These are phyloP conservation scores for Actinomortierella wolfii DNA, from an alignment of 371 early-diverging fungal species.

Conservation along the genomic window DNA sequence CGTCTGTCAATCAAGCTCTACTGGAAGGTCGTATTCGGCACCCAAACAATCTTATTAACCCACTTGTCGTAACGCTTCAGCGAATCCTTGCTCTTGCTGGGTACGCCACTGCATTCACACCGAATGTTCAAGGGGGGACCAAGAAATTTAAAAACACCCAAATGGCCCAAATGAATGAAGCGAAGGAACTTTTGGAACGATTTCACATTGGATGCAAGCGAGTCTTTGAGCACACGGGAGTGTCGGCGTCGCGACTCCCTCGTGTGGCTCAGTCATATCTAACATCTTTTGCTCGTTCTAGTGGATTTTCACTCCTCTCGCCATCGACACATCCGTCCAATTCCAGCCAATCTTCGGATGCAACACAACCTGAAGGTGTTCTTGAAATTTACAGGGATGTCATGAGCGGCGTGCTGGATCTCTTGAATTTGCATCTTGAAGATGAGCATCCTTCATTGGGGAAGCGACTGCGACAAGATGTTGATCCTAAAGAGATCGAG, in stretches of 20 bases:
- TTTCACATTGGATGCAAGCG: too few species aligned
- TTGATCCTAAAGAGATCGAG: too few species aligned
- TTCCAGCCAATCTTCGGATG: background rate
- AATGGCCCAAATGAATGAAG: too few species aligned
- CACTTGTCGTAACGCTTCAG: too few species aligned
- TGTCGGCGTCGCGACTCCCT: background rate
- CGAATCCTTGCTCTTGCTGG: conserved; percentile 6
- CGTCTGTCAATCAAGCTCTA: conserved; percentile 15
- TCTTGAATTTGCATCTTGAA: conserved; percentile 12
- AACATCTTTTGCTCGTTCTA: conserved; percentile 20
- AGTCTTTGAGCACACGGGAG: too few species aligned
- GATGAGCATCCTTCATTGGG: background rate
- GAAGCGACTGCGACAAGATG: too few species aligned
- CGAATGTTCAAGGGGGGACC: background rate
- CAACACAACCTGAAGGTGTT: conserved; percentile 6
- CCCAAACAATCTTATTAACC: too few species aligned
- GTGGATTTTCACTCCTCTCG: conserved; percentile 1
- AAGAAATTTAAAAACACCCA: background rate
- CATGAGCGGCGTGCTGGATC: conserved; percentile 16
- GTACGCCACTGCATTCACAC: conserved; percentile 8
- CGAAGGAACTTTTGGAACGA: too few species aligned
- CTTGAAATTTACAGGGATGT: conserved; percentile 27
- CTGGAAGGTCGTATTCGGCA: background rate
- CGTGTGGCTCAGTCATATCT: conserved; percentile 30
- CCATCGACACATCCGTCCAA: background rate